Conservation (phyloP, 2,329 filamentous ascomycete genomes). For the Xylariaceae sp. region DNA sequence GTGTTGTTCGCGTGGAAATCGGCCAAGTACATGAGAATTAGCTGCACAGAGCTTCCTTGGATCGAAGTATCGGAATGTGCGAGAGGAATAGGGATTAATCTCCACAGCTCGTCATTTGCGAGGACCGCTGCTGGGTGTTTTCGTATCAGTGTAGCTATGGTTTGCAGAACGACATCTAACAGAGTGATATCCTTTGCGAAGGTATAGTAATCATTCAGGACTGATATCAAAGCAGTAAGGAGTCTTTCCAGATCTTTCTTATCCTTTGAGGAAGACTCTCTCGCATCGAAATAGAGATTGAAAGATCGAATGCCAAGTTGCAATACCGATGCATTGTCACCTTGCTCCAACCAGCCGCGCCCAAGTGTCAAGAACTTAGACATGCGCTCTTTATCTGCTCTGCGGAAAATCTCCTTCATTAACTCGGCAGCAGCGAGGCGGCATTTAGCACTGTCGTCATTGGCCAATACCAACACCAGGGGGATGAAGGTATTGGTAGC, state of each 20-base stretch:
- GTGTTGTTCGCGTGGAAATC: constrained; percentile 70
- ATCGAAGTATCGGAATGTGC: constrained; percentile 71
- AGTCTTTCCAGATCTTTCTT: constrained; percentile 67
- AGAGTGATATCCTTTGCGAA: constrained; percentile 65
- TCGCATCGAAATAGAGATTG: constrained; percentile 75
- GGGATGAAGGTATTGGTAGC: constrained; percentile 81
- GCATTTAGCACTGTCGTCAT: constrained; percentile 85
- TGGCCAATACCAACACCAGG: constrained; percentile 78
- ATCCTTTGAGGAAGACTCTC: constrained; percentile 56
- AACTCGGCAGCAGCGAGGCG: constrained; percentile 77
- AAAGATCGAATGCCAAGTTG: constrained; percentile 78
- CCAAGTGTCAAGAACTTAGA: constrained; percentile 70
- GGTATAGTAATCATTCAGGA: constrained; percentile 54
- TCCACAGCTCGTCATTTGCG: constrained; percentile 68
- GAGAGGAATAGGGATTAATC: constrained; percentile 63
- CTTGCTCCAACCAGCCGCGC: constrained; percentile 72
- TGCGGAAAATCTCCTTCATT: constrained; percentile 76
- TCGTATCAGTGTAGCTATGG: constrained; percentile 65
- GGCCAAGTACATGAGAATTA: constrained; percentile 74
- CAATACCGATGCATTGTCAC: constrained; percentile 67
- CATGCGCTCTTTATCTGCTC: constrained; percentile 69
- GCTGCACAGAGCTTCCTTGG: constrained; percentile 71
- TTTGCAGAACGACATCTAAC: constrained; percentile 69
- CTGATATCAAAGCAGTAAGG: constrained; percentile 50
- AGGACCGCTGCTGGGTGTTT: constrained; percentile 64